Base-by-base conservation (phyloP, 768 basidiomycete species). In the Lactarius trivialis region DNA sequence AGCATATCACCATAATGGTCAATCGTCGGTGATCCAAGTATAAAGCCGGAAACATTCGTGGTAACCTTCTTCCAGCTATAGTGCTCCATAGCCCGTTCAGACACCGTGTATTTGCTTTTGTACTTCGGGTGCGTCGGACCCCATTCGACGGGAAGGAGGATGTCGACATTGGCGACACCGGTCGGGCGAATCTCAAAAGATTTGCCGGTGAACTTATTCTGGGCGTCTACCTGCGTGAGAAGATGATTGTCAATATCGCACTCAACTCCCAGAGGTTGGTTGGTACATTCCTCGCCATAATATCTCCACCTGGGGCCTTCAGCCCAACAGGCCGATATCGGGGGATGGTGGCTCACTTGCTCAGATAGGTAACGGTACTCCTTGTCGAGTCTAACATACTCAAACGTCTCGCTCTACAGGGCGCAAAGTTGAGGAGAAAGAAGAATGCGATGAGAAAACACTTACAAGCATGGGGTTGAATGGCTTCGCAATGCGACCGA, bases 271-370 rank as follows among this genome's bases (percentile, higher is more conserved):
- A 24, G 7, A 30, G 6, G 55, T 41, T n/a, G 33, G n/a, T 17
- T n/a, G 24, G 4, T 32, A 48, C 74, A 14, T 67, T 86, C 88
- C 78, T 93, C 91, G 69, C 94, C 93, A 65, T 82, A 97, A 73
- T 97, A 98, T 61, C 85, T 82, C 93, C 93, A 98, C 43, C 76
- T 74, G 0, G 91, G 91, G 0, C 90, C 86, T 73, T 98, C 94
- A 1, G 89, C 90, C 85, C 91, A 96, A 72, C 95, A 98, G 8
- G 95, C 94, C 4, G 92, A 93, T 55, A 98, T 93, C 0, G 95
- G 95, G 6, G 96, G 96, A 73, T 98, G 96, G 73, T 98, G 95
- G 70, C 89, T 93, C 64, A 98, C 96, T 80, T 98, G 95, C 71
- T 99, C 96, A 1, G 92, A 93, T 37, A 96, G 75, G 70, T 98